Evolutionary conservation across 2,329 filamentous ascomycete species (phyloP).

Genomic region (Ceratocystis albifundus): DNA sequence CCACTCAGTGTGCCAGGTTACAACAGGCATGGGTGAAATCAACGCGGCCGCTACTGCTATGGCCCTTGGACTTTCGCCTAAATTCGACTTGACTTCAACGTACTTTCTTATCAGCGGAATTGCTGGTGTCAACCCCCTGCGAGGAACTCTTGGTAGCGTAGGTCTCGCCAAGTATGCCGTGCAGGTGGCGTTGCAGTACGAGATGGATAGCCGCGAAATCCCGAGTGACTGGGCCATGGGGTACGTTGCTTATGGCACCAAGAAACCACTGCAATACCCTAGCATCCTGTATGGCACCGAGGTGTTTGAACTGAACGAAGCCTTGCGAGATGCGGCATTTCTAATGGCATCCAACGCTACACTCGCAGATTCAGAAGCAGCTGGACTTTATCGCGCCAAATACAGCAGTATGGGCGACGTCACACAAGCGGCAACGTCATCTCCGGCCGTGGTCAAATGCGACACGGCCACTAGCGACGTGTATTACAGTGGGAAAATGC

Average conservation of each 20-base stretch:
- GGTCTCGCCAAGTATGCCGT: conserved; percentile 58
- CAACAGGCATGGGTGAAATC: conserved; percentile 59
- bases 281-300: conserved; percentile 53
- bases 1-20: conserved; percentile 54
- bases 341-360: conserved; percentile 40
- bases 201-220: conserved; percentile 59
- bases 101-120: conserved; percentile 66
- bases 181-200: conserved; percentile 65
- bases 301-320: conserved; percentile 54
- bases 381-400: conserved; percentile 42
- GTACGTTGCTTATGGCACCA: conserved; percentile 54
- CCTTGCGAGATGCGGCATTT: conserved; percentile 44
- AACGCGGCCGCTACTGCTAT: conserved; percentile 59
- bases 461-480: conserved; percentile 61
- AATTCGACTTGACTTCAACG: conserved; percentile 53
- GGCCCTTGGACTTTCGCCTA: conserved; percentile 48
- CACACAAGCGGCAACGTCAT: conserved; percentile 35
- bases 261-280: conserved; percentile 46
- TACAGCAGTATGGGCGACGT: conserved; percentile 37
- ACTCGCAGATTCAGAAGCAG: conserved; percentile 40
- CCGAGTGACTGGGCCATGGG: conserved; percentile 53
- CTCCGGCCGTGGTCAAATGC: conserved; percentile 50
- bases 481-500: conserved; percentile 52
- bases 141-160: conserved; percentile 53
- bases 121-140: conserved; percentile 59